Evolutionary conservation across 208 protist genomes (phyloP), one percentile per base, ranked within the genome.

Genomic region (Naegleria fowleri): DNA sequence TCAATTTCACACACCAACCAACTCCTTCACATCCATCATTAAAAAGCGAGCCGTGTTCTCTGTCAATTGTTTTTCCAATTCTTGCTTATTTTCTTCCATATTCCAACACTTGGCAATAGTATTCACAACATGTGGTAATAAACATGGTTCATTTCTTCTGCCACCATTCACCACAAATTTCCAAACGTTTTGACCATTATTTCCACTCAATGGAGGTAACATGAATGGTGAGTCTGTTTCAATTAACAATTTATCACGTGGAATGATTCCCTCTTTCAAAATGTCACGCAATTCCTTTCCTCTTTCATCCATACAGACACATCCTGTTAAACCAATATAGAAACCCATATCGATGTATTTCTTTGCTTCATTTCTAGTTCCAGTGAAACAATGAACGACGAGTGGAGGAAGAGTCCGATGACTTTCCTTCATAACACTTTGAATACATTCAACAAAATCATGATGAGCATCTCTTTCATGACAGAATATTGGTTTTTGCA

Each of bases 181-280:
- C 43, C 43, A 48, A 48, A 48, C 43, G 7, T 7, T 48, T 1
- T 48, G 43, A 48, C 43, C 43, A 48, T n/a, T n/a, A n/a, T 48
- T 48, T 48, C 43, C 43, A 48, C 43, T 48, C 13, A n/a, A 16
- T n/a, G 25, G 25, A n/a, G 90, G 90, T 88, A 67, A 79, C 90
- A 91, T 91, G 75, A 91, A 91, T 25, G 90, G 90, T 48, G 90
- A 16, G 22, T 91, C 90, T 91, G 90, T 91, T 88, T 91, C 90
- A 43, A 91, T 88, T n/a, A 91, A 38, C 19, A 91, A 88, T 83
- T 59, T 40, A 40, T 87, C 59, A 29, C 89, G 22, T 40, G 90
- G 90, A 29, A 91, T 40, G 16, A n/a, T 43, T 48, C 84, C 84
- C 1, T 48, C 43, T 9, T 7, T 1, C 4, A 90, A n/a, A 51